Evolutionary conservation across 2,329 filamentous ascomycete species (phyloP).

Genomic region (Rhynchosporium secalis): DNA sequence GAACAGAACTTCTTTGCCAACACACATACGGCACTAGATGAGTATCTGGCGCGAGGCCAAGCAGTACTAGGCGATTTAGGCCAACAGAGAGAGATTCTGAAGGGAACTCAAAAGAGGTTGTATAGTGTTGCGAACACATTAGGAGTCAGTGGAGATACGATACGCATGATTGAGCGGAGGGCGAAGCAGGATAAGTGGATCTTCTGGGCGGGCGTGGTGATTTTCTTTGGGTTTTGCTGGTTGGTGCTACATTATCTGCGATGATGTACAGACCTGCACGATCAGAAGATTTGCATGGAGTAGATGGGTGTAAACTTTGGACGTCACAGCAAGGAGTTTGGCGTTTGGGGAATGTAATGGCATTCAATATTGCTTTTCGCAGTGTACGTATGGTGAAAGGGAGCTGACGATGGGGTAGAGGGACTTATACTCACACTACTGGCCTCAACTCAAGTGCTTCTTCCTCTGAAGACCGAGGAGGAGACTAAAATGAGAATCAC

Average conservation of each 20-base stretch:
- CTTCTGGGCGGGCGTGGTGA: slow-evolving; percentile 80
- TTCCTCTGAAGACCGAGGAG: no score
- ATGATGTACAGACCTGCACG: slow-evolving; percentile 40
- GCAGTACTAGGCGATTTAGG: slow-evolving; percentile 87
- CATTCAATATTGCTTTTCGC: neutral
- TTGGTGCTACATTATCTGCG: slow-evolving; percentile 82
- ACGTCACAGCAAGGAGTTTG: slow-evolving; percentile 30
- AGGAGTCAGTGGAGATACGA: slow-evolving; percentile 91
- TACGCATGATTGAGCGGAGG: slow-evolving; percentile 90
- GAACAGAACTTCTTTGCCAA: slow-evolving; percentile 86
- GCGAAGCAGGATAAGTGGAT: slow-evolving; percentile 98
- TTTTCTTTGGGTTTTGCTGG: slow-evolving; percentile 93
- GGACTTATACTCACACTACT: no score
- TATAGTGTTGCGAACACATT: slow-evolving; percentile 94
- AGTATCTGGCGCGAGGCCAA: slow-evolving; percentile 88
- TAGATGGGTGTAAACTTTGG: slow-evolving; percentile 9
- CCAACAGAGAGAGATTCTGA: slow-evolving; percentile 89
- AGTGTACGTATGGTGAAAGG: slow-evolving; percentile 1
- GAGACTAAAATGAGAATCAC: no score
- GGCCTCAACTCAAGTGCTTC: no score
- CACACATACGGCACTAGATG: slow-evolving; percentile 84
- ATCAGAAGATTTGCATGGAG: neutral
- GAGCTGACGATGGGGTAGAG: no score
- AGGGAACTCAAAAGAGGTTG: slow-evolving; percentile 86
- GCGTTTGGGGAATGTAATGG: slow-evolving; percentile 13